A percentile compares a stretch with the other conserved stretches of the same genome.
Conservation (phyloP, 768 basidiomycete genomes). For the Boletus subcaerulescens region DNA sequence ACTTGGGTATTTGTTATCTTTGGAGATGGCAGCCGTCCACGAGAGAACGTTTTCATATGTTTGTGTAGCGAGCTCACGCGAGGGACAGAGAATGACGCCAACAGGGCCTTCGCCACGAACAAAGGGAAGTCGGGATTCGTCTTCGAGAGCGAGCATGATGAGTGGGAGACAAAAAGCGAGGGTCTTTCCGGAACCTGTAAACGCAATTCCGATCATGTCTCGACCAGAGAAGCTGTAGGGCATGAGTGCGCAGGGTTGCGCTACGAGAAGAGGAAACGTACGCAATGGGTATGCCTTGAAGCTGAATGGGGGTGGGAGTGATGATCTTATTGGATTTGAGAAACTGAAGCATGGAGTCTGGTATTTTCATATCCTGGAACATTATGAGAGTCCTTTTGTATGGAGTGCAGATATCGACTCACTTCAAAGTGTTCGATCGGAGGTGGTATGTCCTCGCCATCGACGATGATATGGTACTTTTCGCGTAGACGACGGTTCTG, state of each 20-base stretch:
- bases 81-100: conserved; percentile 95
- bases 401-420: conserved; percentile 10
- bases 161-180: conserved; percentile 97
- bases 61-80: conserved; percentile 93
- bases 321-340: conserved; percentile 83
- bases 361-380: conserved; percentile 96
- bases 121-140: conserved; percentile 88
- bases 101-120: conserved; percentile 93
- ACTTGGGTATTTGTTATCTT: conserved; percentile 77
- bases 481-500: conserved; percentile 76
- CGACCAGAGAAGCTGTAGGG: conserved; percentile 79
- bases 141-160: conserved; percentile 94
- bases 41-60: conserved; percentile 91
- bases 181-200: conserved; percentile 98
- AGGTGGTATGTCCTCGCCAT: conserved; percentile 90
- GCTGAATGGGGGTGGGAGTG: conserved; percentile 90
- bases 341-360: conserved; percentile 75
- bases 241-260: conserved; percentile 2
- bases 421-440: conserved; percentile 89
- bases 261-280: conserved; percentile 38
- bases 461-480: conserved; percentile 92
- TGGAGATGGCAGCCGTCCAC: conserved; percentile 82
- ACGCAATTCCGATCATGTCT: conserved; percentile 98
- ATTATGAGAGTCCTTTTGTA: conserved; percentile 11
- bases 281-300: conserved; percentile 97